phyloP scores from a whole-genome alignment of 2,329 filamentous ascomycete genomes.

The Drechslerella coelobrocha region DNA sequence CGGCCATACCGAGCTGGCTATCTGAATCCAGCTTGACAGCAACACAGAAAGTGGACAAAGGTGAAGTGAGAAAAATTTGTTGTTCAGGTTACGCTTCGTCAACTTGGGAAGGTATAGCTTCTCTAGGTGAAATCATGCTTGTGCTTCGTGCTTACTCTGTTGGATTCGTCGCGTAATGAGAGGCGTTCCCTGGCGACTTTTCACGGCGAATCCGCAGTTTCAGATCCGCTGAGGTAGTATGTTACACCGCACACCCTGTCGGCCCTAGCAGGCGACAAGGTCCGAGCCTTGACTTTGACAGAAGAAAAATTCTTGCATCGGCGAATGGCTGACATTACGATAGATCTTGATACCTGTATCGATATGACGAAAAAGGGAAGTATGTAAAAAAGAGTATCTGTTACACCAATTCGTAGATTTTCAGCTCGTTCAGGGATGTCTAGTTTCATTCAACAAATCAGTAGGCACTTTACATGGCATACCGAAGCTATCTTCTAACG shows the following conservation, averaged over 20 bases:
- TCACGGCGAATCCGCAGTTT: conserved; percentile 2
- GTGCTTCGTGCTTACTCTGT: background rate
- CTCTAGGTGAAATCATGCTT: background rate
- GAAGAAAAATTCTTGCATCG: background rate
- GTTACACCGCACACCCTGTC: background rate
- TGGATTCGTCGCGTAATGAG: background rate
- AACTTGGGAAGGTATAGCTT: background rate
- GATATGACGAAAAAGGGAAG: background rate
- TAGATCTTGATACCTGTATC: background rate
- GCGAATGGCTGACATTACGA: background rate
- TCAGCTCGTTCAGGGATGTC: background rate
- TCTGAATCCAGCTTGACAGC: background rate
- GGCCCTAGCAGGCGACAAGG: background rate
- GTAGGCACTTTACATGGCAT: background rate
- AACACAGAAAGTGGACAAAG: background rate
- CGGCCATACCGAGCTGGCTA: background rate
- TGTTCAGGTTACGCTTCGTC: background rate
- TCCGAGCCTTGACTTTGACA: background rate
- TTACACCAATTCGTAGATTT: background rate
- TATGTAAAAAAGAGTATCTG: background rate
- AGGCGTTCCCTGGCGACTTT: background rate
- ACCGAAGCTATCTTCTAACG: background rate
- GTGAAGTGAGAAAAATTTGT: background rate
- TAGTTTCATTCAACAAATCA: background rate
- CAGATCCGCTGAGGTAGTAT: background rate